Evolutionary conservation across 495 filamentous ascomycete genomes (phyloP).

Genomic region (Penicillium ochrochloron): DNA sequence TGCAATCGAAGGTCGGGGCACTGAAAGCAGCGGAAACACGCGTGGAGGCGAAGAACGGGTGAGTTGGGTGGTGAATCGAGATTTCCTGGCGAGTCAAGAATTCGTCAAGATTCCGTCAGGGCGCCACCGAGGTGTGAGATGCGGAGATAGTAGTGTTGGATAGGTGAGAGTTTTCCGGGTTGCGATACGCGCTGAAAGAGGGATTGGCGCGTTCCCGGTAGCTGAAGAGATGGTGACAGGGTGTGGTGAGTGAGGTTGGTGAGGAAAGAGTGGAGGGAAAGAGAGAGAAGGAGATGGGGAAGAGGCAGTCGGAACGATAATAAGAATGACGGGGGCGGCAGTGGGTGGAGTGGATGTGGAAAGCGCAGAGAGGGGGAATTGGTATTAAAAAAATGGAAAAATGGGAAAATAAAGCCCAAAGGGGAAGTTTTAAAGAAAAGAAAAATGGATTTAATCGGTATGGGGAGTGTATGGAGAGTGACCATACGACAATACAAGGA

Average conservation of each 20-base stretch:
- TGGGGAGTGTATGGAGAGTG: conserved; percentile 26
- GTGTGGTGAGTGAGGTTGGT: conserved; percentile 15
- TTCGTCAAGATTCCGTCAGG: conserved; percentile 29
- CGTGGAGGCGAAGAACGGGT: conserved; percentile 8
- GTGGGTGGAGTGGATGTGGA: conserved; percentile 32
- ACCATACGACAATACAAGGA: conserved; percentile 33
- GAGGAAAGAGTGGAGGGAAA: conserved; percentile 18
- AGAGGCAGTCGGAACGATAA: conserved; percentile 35
- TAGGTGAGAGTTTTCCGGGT: conserved; percentile 10
- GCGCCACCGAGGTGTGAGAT: conserved; percentile 29
- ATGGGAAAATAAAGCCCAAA: background rate
- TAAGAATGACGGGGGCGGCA: conserved; percentile 41
- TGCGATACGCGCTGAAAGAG: conserved; percentile 21
- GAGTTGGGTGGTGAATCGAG: conserved; percentile 17
- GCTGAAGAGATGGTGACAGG: background rate
- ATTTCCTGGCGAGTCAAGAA: conserved; percentile 7
- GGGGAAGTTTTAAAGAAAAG: conserved; percentile 8
- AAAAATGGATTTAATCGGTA: conserved; percentile 15
- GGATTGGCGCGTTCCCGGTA: conserved; percentile 29
- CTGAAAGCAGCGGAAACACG: conserved; percentile 10
- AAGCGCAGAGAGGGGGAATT: conserved; percentile 16
- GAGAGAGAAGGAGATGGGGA: conserved; percentile 21
- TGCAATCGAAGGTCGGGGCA: conserved; percentile 24
- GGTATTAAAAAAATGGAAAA: conserved; percentile 20
- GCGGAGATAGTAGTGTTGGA: conserved; percentile 21